These are phyloP conservation scores for Salisapilia sapeloensis DNA, from an alignment of 352 stramenopile genomes.

Conservation along the genomic window DNA sequence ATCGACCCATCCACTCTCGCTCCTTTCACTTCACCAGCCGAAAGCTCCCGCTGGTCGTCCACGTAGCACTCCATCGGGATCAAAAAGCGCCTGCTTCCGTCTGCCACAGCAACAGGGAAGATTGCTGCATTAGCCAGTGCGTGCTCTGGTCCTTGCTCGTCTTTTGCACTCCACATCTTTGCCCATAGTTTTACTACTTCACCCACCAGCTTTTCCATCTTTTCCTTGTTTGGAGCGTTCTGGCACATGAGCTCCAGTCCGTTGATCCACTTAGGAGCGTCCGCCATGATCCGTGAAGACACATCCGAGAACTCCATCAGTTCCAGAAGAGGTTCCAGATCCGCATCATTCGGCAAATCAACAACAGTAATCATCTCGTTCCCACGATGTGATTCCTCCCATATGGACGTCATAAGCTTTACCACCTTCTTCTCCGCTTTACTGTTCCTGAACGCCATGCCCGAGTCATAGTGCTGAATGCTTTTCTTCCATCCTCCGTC, in stretches of 20 bases:
- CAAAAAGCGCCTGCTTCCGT: constrained; percentile 1
- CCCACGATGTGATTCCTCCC: no score
- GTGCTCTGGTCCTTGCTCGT: constrained; percentile 8
- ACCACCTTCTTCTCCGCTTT: constrained; percentile 17
- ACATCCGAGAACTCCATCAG: constrained; percentile 14
- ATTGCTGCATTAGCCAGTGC: constrained; percentile 10
- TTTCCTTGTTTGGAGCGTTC: constrained; percentile 1
- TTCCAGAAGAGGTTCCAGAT: constrained; percentile 15
- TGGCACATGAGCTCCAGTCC: constrained; percentile 3
- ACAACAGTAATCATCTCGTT: constrained; percentile 18
- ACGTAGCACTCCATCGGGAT: constrained; percentile 24
- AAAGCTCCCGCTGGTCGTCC: constrained; percentile 43
- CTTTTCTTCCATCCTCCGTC: no score
- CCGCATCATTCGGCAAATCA: constrained; percentile 7
- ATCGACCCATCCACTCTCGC: constrained; percentile 1
- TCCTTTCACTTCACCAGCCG: constrained; percentile 8
- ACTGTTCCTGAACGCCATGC: no score
- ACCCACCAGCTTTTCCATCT: constrained; percentile 10
- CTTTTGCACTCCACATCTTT: constrained; percentile 2
- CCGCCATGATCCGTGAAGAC: constrained; percentile 6
- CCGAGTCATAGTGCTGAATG: no score
- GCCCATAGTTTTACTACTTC: constrained; percentile 11
- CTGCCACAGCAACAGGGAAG: constrained; percentile 8
- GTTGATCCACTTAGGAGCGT: constrained; percentile 14
- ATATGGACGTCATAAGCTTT: constrained; percentile 16